Evolutionary conservation across 2,329 filamentous ascomycete genomes (phyloP).

Genomic region (Pseudogymnoascus verrucosus): DNA sequence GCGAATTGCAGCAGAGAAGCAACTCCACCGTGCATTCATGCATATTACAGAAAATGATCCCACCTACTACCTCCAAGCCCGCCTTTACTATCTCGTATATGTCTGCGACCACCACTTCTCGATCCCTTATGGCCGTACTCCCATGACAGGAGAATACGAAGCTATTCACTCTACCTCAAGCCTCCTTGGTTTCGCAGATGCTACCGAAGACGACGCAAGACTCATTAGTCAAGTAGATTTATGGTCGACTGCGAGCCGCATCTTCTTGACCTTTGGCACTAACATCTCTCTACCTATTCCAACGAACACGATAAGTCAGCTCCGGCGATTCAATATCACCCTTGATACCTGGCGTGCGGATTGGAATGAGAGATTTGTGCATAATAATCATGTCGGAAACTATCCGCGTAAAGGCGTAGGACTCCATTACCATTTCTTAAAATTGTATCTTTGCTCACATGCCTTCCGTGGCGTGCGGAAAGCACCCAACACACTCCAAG

Average conservation of each 20-base stretch:
- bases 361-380: slow-evolving; percentile 20
- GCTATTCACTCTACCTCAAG: background rate
- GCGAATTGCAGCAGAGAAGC: slow-evolving; percentile 46
- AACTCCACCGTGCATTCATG: slow-evolving; percentile 44
- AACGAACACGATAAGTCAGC: slow-evolving; percentile 14
- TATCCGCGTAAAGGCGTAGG: slow-evolving; percentile 35
- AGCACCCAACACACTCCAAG: background rate
- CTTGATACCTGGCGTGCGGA: slow-evolving; percentile 21
- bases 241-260: slow-evolving; percentile 9
- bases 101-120: slow-evolving; percentile 58
- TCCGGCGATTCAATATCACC: slow-evolving; percentile 18
- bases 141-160: slow-evolving; percentile 18
- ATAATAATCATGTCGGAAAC: slow-evolving; percentile 30
- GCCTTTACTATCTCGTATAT: slow-evolving; percentile 54
- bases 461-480: slow-evolving; percentile 31
- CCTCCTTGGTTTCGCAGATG: background rate
- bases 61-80: slow-evolving; percentile 43
- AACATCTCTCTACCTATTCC: slow-evolving; percentile 15
- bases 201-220: slow-evolving; percentile 12
- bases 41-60: slow-evolving; percentile 39
- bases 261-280: slow-evolving; percentile 11
- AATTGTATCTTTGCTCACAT: slow-evolving; percentile 36
- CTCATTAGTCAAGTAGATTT: slow-evolving; percentile 12
- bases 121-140: slow-evolving; percentile 52
- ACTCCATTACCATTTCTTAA: slow-evolving; percentile 36